Percentiles rank a stretch among this genome's conserved stretches.
phyloP scores from a whole-genome alignment of 2,329 filamentous ascomycete genomes.

The Stagonosporopsis chrysanthemi region DNA sequence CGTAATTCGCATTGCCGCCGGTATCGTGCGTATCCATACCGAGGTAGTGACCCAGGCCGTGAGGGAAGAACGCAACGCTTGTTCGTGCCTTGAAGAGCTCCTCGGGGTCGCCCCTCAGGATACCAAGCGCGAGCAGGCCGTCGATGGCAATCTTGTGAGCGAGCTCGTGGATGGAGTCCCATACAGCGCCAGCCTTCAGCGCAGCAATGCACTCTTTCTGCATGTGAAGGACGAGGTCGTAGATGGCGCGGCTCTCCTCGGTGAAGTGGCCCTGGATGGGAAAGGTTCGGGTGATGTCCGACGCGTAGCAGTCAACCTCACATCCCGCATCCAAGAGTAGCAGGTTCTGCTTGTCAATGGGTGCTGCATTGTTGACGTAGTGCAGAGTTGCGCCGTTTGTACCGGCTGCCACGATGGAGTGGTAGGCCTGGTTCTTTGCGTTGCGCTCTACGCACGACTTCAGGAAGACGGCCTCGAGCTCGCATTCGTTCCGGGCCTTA shows the following conservation, averaged over 20 bases:
- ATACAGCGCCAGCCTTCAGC: slow-evolving; percentile 76
- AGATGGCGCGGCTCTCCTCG: slow-evolving; percentile 61
- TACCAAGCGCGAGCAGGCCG: slow-evolving; percentile 76
- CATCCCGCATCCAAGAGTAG: slow-evolving; percentile 84
- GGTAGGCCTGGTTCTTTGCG: slow-evolving; percentile 84
- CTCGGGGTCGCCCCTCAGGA: slow-evolving; percentile 68
- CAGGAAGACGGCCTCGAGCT: slow-evolving; percentile 83
- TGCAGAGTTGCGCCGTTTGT: slow-evolving; percentile 84
- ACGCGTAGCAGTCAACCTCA: slow-evolving; percentile 59
- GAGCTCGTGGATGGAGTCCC: slow-evolving; percentile 81
- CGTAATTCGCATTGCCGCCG: slow-evolving; percentile 58
- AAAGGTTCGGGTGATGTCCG: slow-evolving; percentile 82
- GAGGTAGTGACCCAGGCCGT: slow-evolving; percentile 60
- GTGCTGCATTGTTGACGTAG: slow-evolving; percentile 68
- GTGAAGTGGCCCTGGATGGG: slow-evolving; percentile 71
- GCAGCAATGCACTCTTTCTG: slow-evolving; percentile 77
- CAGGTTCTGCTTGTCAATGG: slow-evolving; percentile 70
- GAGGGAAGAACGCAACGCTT: slow-evolving; percentile 60
- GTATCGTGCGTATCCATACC: slow-evolving; percentile 62
- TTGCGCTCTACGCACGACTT: slow-evolving; percentile 77
- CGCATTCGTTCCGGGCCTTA: slow-evolving; percentile 75
- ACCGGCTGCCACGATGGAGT: slow-evolving; percentile 83
- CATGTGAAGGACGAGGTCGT: slow-evolving; percentile 86
- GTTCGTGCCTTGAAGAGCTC: slow-evolving; percentile 55
- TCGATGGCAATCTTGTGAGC: slow-evolving; percentile 85